A percentile compares a stretch with the other conserved stretches of the same genome.
Conservation (phyloP, 2,329 filamentous ascomycete genomes). For the Thermothelomyces thermophilus region DNA sequence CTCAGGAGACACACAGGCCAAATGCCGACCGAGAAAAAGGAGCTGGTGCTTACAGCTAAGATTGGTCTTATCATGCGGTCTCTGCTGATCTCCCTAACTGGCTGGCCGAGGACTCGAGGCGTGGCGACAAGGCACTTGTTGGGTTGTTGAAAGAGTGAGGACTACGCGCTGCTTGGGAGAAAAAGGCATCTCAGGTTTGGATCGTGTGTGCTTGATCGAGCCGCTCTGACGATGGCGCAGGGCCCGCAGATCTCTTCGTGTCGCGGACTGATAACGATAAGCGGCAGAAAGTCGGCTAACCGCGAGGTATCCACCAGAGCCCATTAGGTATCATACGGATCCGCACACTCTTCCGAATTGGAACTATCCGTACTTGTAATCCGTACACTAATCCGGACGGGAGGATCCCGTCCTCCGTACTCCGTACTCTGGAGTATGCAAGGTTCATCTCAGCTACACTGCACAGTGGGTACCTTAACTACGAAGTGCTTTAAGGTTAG, state of each 20-base stretch:
- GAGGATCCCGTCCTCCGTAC: too few species aligned
- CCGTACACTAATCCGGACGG: too few species aligned
- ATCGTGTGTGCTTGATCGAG: conserved; percentile 7
- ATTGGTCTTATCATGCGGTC: conserved; percentile 18
- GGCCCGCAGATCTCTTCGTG: conserved; percentile 22
- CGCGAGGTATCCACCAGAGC: too few species aligned
- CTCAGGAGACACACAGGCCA: conserved; percentile 12
- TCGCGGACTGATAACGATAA: conserved; percentile 23
- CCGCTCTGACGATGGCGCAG: conserved; percentile 10
- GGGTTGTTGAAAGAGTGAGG: background rate
- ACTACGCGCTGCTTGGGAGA: conserved; percentile 6
- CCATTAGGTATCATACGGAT: too few species aligned
- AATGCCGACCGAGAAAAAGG: conserved; percentile 9
- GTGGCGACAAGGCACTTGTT: background rate
- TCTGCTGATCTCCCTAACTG: background rate
- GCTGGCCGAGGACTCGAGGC: conserved; percentile 1
- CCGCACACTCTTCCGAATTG: too few species aligned
- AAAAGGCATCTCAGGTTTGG: conserved; percentile 8
- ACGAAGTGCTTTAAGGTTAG: too few species aligned
- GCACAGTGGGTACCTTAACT: too few species aligned
- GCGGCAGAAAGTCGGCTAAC: conserved; percentile 21
- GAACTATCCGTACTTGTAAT: too few species aligned
- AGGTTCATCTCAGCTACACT: too few species aligned
- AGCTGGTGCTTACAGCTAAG: conserved; percentile 21
- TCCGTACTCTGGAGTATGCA: too few species aligned